Conservation (phyloP, 2,329 filamentous ascomycete genomes). For the Colletotrichum sp. region DNA sequence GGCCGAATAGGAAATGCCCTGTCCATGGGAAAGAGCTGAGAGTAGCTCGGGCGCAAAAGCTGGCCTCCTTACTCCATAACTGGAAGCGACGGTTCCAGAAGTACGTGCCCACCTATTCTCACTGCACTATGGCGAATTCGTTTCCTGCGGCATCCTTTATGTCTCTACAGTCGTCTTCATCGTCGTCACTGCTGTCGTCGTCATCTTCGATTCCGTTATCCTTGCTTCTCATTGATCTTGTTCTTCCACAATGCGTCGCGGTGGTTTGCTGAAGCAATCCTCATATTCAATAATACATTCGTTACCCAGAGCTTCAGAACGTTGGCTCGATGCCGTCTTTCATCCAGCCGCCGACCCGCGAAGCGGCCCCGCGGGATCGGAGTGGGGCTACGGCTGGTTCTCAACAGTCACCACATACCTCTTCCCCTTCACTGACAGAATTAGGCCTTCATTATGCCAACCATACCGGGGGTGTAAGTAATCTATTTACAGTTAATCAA, state of each 20-base stretch:
- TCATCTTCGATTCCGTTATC: too few relatives aligned
- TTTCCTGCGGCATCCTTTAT: neutral
- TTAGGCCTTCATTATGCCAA: neutral
- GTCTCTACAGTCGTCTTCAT: neutral
- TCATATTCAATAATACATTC: neutral
- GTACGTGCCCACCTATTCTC: neutral
- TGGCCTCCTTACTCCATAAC: neutral
- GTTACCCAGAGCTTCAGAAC: neutral
- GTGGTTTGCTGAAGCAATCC: neutral
- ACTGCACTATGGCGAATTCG: neutral
- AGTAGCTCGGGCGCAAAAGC: neutral
- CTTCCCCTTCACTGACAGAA: neutral
- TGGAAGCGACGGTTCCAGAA: neutral
- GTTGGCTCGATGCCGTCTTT: neutral
- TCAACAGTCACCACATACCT: neutral
- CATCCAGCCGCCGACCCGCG: too few relatives aligned
- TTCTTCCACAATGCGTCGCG: neutral
- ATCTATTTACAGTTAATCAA: too few relatives aligned
- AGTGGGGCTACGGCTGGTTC: neutral
- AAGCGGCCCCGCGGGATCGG: neutral
- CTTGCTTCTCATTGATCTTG: neutral
- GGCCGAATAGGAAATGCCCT: neutral
- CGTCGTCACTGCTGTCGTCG: too few relatives aligned
- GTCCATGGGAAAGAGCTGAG: neutral
- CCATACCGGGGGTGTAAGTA: too few relatives aligned